Base-by-base conservation (phyloP, 495 filamentous ascomycete species). In the Cercophora samala region DNA sequence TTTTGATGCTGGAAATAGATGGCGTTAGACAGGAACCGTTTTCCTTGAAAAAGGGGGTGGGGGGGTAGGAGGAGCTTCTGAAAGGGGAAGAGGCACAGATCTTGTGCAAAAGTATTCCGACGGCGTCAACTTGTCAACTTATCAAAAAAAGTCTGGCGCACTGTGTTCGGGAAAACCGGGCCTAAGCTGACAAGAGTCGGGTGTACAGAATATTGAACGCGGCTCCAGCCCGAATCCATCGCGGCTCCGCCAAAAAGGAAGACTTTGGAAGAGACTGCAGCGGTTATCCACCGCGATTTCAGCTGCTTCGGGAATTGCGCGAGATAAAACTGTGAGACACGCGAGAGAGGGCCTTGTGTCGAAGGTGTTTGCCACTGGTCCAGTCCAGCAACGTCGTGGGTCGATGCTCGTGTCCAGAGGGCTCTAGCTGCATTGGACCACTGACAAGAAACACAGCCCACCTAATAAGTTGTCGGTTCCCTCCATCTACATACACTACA, bases 121-220 rank as follows among this genome's bases (percentile, higher is more conserved):
- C 54, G 59, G 21, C 1, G 13, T 17, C 37, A 11, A 29, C 26
- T 29, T 29, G 26, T 29, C 26, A 29, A n/a, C n/a, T n/a, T n/a
- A n/a, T n/a, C n/a, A n/a, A n/a, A 29, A 29, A 46, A 17, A 13
- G 5, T 13, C 18, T 0, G 59, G 63, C 67, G 52, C 67, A 72
- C 70, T 72, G 70, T 72, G 70, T 69, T 69, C 70, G 70, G 65
- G 64, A 51, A 22, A 53, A 46, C 54, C 65, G 67, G 70, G 53
- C 53, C 60, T 19, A 62, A 51, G 5, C 25, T 37, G 46, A 24
- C 9, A 21, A 13, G 56, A 11, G 4, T 3, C 21, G 24, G 37
- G 55, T 53, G 58, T 21, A 9, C 15, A 51, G 29, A 58, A 23
- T 55, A 18, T 18, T 26, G 56, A 64, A 21, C n/a, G 22, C 22